Evolutionary conservation across 441 rosid species (phyloP).

Genomic region (Adansonia gregorii): DNA sequence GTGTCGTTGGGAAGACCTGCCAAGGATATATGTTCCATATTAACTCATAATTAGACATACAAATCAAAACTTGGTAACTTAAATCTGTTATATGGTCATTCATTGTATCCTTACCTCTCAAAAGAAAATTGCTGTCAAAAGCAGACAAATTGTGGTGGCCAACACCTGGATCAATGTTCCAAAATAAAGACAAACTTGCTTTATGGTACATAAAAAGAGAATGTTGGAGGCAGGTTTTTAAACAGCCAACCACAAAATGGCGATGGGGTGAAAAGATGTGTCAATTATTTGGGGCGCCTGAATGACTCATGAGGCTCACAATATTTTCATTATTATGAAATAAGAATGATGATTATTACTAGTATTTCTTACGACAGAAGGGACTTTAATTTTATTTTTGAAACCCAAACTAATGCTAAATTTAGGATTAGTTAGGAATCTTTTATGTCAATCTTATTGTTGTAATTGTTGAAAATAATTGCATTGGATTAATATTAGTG

Average conservation of each 20-base stretch:
- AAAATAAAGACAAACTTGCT: constrained; percentile 18
- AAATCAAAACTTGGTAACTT: constrained; percentile 11
- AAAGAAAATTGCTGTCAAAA: background rate
- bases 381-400: background rate
- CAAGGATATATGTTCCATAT: background rate
- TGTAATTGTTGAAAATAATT: constrained; percentile 4
- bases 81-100: background rate
- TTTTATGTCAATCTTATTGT: background rate
- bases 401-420: background rate
- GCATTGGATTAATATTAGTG: background rate
- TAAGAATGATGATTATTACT: background rate
- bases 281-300: background rate
- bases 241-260: constrained; percentile 7
- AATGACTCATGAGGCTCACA: background rate
- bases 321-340: background rate
- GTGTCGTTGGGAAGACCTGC: background rate
- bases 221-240: background rate
- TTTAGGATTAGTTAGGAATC: background rate
- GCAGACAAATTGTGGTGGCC: constrained; percentile 18
- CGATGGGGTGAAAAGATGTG: background rate
- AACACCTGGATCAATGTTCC: background rate
- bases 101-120: background rate
- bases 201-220: constrained; percentile 19
- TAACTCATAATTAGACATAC: background rate
- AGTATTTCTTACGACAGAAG: background rate